A percentile compares a stretch with the other conserved stretches of the same genome.
These are phyloP conservation scores for Penicillium sp. DNA, from an alignment of 2,329 filamentous ascomycete genomes.

Conservation along the genomic window DNA sequence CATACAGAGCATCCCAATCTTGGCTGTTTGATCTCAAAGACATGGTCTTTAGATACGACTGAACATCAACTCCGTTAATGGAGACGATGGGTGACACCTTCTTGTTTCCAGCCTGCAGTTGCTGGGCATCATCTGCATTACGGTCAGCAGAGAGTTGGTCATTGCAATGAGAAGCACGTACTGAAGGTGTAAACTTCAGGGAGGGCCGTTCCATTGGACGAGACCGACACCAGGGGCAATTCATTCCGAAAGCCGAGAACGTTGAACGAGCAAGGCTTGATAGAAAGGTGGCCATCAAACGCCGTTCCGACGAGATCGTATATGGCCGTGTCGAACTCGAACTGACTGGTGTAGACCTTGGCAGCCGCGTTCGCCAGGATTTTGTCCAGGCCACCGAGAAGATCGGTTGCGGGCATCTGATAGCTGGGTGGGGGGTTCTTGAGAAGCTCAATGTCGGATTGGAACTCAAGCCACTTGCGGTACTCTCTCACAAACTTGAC, in stretches of 20 bases:
- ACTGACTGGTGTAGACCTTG: constrained; percentile 50
- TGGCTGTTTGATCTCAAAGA: constrained; percentile 49
- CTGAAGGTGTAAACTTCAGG: constrained; percentile 51
- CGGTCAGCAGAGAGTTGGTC: background rate
- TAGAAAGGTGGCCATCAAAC: constrained; percentile 60
- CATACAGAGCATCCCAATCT: constrained; percentile 55
- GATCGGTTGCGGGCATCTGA: constrained; percentile 47
- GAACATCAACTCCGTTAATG: constrained; percentile 56
- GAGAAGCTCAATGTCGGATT: constrained; percentile 47
- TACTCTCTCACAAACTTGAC: constrained; percentile 9
- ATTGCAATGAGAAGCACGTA: background rate
- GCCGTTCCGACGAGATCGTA: constrained; percentile 52
- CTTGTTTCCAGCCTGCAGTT: constrained; percentile 13
- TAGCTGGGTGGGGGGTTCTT: constrained; percentile 53
- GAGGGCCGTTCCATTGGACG: constrained; percentile 53
- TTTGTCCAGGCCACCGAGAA: constrained; percentile 44
- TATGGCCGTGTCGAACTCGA: constrained; percentile 53
- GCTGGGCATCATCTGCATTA: constrained; percentile 1
- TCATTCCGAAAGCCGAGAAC: constrained; percentile 44
- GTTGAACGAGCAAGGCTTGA: constrained; percentile 14
- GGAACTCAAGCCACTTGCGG: constrained; percentile 43
- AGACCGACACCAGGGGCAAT: constrained; percentile 56
- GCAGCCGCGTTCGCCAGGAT: constrained; percentile 44
- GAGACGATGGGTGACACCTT: constrained; percentile 48
- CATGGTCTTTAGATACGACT: constrained; percentile 42